Evolutionary conservation across 345 rosid genomes (phyloP), one percentile per base, ranked within the genome.

Genomic region (Gossypium turneri): DNA sequence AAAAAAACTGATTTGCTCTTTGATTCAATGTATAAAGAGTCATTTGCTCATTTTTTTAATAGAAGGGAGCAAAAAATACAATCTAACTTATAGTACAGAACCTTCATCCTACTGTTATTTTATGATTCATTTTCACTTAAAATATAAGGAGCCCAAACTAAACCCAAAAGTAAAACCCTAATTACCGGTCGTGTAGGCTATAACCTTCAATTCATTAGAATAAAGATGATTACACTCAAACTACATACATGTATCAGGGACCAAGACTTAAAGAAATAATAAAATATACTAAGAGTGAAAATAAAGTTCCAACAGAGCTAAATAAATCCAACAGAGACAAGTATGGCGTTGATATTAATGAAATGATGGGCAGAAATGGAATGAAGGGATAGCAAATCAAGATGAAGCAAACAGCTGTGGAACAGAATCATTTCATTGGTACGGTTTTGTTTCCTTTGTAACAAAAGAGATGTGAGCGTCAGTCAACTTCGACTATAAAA

Each of bases 1-100:
- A 34, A 5, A 34, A 34, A 5, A 5, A 0, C 0, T 34, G 0
- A 1, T 0, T 34, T 5, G 1, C 7, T 34, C 1, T 34, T 34
- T 34, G 0, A 34, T 34, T 34, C 7, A 34, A 34, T 0, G 1
- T 34, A 34, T 34, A 34, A 1, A 5, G 0, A 5, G 0, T 5
- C 7, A 34, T 34, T 34, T 34, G 0, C 41, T 34, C 41, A 34
- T 1, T 34, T 34, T 27, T 34, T 34, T 34, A 34, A 34, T 34
- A 34, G 1, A 34, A 29, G 0, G 5, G 41, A 0, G 0, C 2
- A 34, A 34, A 34, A 34, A 5, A 0, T 34, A 34, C 1, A 34
- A 34, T 34, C 7, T 34, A 34, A 5, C 41, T 1, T 1, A 6
- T 5, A 34, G 7, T 1, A 34, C 0, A 34, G 1, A 5, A 1